Percentiles rank a stretch among this genome's conserved stretches.
Conservation (phyloP, 202 grass and related monocot genomes). For the Panicum virgatum region DNA sequence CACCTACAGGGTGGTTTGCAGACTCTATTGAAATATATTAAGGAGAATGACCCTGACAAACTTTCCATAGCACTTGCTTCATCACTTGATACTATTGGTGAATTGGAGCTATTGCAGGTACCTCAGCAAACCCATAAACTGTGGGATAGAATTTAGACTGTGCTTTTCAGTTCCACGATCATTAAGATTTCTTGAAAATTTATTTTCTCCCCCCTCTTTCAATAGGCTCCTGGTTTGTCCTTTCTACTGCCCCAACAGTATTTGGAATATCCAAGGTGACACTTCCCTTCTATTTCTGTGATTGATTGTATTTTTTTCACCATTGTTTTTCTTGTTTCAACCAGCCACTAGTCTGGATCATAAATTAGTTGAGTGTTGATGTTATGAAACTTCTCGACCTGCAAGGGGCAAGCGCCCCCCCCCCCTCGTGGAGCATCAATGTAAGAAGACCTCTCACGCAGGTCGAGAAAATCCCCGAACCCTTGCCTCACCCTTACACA, state of each 20-base stretch:
- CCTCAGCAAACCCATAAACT: neutral
- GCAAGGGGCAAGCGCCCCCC: too few relatives aligned
- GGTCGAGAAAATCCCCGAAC: too few relatives aligned
- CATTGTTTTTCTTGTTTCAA: neutral
- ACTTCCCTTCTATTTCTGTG: neutral
- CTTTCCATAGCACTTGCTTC: constrained; percentile 80
- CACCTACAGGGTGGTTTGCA: constrained; percentile 72
- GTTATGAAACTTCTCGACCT: too few relatives aligned
- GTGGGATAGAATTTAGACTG: neutral
- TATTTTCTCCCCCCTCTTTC: constrained; percentile 20
- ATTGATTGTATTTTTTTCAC: neutral
- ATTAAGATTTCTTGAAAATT: constrained; percentile 25
- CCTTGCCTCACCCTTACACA: too few relatives aligned
- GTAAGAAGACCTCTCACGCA: too few relatives aligned
- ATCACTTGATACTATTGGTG: constrained; percentile 74
- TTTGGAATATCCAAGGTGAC: constrained; percentile 81
- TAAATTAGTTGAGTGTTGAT: neutral
- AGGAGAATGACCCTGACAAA: constrained; percentile 78
- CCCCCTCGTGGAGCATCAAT: too few relatives aligned
- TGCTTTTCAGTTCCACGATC: constrained; percentile 15
- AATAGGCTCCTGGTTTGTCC: constrained; percentile 83
- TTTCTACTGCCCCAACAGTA: constrained; percentile 89
- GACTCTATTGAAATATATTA: constrained; percentile 71
- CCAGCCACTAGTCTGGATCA: neutral
- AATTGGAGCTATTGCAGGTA: constrained; percentile 89